phyloP scores from a whole-genome alignment of 495 filamentous ascomycete genomes.

The Aspergillus nidulans region DNA sequence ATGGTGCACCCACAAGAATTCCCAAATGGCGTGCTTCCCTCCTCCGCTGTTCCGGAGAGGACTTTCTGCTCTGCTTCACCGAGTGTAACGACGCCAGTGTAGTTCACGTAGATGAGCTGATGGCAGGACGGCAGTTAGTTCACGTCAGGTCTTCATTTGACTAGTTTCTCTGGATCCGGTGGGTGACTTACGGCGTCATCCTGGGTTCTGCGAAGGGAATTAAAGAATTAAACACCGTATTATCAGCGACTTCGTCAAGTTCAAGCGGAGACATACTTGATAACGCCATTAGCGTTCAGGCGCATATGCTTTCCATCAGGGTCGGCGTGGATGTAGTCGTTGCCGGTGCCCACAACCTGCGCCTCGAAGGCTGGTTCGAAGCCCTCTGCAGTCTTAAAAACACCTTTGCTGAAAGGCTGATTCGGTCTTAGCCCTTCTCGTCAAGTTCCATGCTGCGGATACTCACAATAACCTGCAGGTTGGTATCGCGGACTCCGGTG shows the following conservation, averaged over 20 bases:
- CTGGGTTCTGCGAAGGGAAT: constrained; percentile 16
- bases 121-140: not conserved
- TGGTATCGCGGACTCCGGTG: not conserved
- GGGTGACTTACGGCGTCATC: constrained; percentile 24
- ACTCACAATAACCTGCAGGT: not conserved
- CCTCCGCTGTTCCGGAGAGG: constrained; percentile 38
- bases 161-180: not conserved
- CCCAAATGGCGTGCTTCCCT: constrained; percentile 51
- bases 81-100: constrained; percentile 45
- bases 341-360: constrained; percentile 43
- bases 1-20: constrained; percentile 47
- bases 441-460: not conserved
- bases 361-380: constrained; percentile 44
- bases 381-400: constrained; percentile 35
- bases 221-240: not conserved
- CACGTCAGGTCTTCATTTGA: not conserved
- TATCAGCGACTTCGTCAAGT: not conserved
- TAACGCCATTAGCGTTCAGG: constrained; percentile 46
- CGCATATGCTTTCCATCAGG: constrained; percentile 44
- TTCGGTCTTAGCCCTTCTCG: not conserved
- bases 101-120: constrained; percentile 43
- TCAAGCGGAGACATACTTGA: constrained; percentile 27
- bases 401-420: constrained; percentile 43
- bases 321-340: constrained; percentile 50
- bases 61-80: constrained; percentile 36